Evolutionary conservation across 495 filamentous ascomycete genomes (phyloP), one percentile per base, ranked within the genome.

Genomic region (Xylaria grammica): DNA sequence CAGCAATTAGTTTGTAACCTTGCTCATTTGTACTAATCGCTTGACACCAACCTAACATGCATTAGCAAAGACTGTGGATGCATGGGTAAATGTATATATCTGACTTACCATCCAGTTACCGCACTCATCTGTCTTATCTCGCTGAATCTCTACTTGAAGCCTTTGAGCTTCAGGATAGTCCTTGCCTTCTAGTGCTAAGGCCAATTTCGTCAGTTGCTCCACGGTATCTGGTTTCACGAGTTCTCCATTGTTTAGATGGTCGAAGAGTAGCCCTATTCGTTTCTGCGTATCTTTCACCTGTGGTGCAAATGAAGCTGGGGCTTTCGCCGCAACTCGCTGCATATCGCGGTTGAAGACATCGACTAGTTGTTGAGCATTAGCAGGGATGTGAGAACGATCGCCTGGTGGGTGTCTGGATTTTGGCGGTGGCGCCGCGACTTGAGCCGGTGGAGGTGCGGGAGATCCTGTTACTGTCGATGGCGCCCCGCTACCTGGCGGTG

Each of bases 241-340:
- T 63, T 97, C 92, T 70, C 91, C 90, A 70, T 98, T 98, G 81
- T 98, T 98, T 54, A 99, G 82, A 75, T 97, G 93, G 71, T 98
- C 93, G 77, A 97, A 99, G 10, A 99, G 84, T 57, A 96, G 89
- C 66, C 89, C 90, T 61, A 99, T 82, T 46, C 94, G 85, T 76
- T 96, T 96, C 72, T 97, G 92, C 4, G 93, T 95, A 73, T 99
- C 94, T 53, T 90, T 89, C 42, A 98, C 92, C 73, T 97, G 92
- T 24, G 86, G 81, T 69, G 90, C 88, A 81, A 94, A 97, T 4
- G 87, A 83, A 17, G 87, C 77, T 3, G 95, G 95, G 0, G 96
- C 96, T 56, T 89, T 87, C 52, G 85, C 72, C 63, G 94, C 93
- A 59, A 99, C 90, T 29, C 92, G 88, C 69, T 93, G 88, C 86